Percentiles rank a stretch among this genome's conserved stretches.
phyloP scores from a whole-genome alignment of 371 early-diverging fungal species.

The Mucor plumbeus region DNA sequence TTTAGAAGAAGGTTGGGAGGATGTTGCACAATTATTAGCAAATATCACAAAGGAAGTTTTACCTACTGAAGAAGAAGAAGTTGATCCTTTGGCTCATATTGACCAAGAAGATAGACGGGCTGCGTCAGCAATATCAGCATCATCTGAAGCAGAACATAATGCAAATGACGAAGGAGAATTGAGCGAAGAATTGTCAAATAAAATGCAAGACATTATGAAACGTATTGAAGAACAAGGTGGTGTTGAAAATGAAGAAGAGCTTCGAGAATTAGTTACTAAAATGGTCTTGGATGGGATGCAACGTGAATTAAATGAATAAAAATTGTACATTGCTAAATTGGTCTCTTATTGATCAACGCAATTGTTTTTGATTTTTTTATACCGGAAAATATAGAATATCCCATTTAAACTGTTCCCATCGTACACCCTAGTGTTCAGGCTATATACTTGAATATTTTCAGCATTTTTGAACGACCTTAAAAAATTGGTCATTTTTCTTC shows the following conservation, averaged over 20 bases:
- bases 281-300: constrained; percentile 47
- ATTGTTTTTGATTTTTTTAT: neutral
- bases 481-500: neutral
- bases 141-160: constrained; percentile 2
- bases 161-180: constrained; percentile 14
- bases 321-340: neutral
- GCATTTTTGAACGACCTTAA: neutral
- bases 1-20: constrained; percentile 45
- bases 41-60: constrained; percentile 40
- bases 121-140: constrained; percentile 1
- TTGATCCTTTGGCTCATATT: constrained; percentile 19
- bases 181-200: constrained; percentile 16
- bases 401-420: neutral
- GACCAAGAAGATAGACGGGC: constrained; percentile 1
- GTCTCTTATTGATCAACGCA: neutral
- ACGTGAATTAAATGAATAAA: constrained; percentile 14
- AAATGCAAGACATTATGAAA: constrained; percentile 41
- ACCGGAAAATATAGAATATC: neutral
- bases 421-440: neutral
- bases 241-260: constrained; percentile 46
- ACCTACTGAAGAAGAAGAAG: constrained; percentile 23
- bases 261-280: constrained; percentile 45
- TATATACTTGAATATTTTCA: neutral
- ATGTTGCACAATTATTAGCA: constrained; percentile 47
- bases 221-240: constrained; percentile 46